Percentiles rank a stretch among this genome's conserved stretches.
These are phyloP conservation scores for Vitellaria paradoxa DNA, from an alignment of 179 eudicot genomes.

Conservation along the genomic window DNA sequence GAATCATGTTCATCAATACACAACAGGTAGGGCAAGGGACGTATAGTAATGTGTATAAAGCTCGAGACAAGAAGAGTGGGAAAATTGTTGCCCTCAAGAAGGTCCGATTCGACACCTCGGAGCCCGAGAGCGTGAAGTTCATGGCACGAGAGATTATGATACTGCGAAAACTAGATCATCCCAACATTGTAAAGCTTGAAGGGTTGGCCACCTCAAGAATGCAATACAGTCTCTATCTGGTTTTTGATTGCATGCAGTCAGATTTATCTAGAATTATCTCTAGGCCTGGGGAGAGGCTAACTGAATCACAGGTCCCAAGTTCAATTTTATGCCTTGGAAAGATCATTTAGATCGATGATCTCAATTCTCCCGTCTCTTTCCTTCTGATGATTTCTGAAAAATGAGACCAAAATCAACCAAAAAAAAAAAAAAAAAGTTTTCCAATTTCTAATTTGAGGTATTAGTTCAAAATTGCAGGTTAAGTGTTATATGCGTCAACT, in stretches of 20 bases:
- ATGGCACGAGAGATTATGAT: slow-evolving; percentile 51
- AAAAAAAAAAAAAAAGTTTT: not conserved
- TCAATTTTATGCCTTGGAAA: not conserved
- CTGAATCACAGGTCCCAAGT: slow-evolving; percentile 35
- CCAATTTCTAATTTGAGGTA: not conserved
- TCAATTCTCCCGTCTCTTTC: too few relatives aligned
- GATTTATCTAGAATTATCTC: slow-evolving; percentile 38
- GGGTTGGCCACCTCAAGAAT: slow-evolving; percentile 50
- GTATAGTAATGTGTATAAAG: slow-evolving; percentile 14
- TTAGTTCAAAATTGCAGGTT: slow-evolving; percentile 20
- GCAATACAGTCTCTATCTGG: slow-evolving; percentile 42
- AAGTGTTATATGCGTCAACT: slow-evolving; percentile 45
- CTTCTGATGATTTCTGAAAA: too few relatives aligned
- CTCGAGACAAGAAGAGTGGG: slow-evolving; percentile 40
- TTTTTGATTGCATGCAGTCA: slow-evolving; percentile 41
- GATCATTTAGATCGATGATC: too few relatives aligned
- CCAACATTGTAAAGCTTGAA: slow-evolving; percentile 46
- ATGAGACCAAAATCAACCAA: too few relatives aligned
- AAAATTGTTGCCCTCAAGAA: slow-evolving; percentile 46
- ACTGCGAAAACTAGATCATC: slow-evolving; percentile 42
- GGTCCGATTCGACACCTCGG: slow-evolving; percentile 43
- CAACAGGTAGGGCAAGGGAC: slow-evolving; percentile 45
- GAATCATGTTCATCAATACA: too few relatives aligned
- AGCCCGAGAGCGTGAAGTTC: slow-evolving; percentile 44
- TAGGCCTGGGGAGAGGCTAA: slow-evolving; percentile 35